A percentile compares a stretch with the other conserved stretches of the same genome.
phyloP scores from a whole-genome alignment of 2,329 filamentous ascomycete species.

The Shiraia bambusicola region DNA sequence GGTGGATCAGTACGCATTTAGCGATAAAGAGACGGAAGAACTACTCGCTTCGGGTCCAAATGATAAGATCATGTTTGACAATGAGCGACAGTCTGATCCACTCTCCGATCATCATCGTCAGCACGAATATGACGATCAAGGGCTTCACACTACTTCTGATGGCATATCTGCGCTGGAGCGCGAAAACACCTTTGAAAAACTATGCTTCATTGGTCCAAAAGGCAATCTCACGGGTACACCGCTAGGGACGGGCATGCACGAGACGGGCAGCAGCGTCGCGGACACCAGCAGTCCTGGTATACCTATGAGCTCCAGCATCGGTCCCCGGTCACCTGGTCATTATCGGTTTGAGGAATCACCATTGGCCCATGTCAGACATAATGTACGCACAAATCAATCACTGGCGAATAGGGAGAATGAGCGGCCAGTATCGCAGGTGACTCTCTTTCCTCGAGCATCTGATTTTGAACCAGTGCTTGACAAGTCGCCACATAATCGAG shows the following conservation, averaged over 20 bases:
- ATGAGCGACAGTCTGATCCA: conserved; percentile 9
- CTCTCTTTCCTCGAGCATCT: conserved; percentile 19
- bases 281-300: conserved; percentile 40
- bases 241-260: conserved; percentile 38
- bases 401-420: conserved; percentile 9
- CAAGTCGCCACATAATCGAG: conserved; percentile 11
- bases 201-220: conserved; percentile 36
- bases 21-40: conserved; percentile 37
- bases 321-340: conserved; percentile 12
- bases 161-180: conserved; percentile 15
- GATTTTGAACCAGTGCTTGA: conserved; percentile 14
- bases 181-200: conserved; percentile 41
- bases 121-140: conserved; percentile 2
- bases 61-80: conserved; percentile 35
- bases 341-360: conserved; percentile 27
- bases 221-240: conserved; percentile 43
- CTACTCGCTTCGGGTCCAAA: conserved; percentile 40
- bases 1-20: conserved; percentile 27
- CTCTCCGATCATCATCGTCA: conserved; percentile 1
- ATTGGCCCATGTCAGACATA: conserved; percentile 21
- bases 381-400: conserved; percentile 22
- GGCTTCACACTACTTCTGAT: background rate
- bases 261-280: conserved; percentile 44
- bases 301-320: conserved; percentile 20
- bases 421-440: conserved; percentile 26